Evolutionary conservation across 139 green algal species (phyloP).

Genomic region (Deuterostichococcus epilithicus): DNA sequence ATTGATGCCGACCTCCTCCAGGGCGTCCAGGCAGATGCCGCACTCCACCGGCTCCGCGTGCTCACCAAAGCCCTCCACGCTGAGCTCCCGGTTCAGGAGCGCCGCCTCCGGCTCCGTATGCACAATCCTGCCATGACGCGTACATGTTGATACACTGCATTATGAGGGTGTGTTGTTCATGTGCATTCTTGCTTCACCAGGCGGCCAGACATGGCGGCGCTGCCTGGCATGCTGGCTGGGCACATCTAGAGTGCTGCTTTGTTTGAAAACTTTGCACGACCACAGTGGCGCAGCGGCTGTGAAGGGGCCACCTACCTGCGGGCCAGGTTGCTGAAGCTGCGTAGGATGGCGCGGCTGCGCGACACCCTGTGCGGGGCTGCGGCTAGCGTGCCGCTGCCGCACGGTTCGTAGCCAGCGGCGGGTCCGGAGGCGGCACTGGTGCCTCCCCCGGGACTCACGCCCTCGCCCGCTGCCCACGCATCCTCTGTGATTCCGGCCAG

Average conservation of each 20-base stretch:
- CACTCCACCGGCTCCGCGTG: conserved; percentile 33
- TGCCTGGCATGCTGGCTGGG: too few species aligned
- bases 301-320: not conserved
- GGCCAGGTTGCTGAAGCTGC: not conserved
- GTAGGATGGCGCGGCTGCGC: not conserved
- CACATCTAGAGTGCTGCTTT: too few species aligned
- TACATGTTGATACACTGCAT: too few species aligned
- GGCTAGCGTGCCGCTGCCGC: not conserved
- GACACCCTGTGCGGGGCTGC: not conserved
- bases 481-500: not conserved
- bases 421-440: too few species aligned
- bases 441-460: too few species aligned
- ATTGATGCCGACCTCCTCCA: conserved; percentile 33
- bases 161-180: too few species aligned
- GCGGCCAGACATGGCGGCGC: too few species aligned
- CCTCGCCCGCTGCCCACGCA: too few species aligned
- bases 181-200: too few species aligned
- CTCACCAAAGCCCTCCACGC: conserved; percentile 23
- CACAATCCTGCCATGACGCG: not conserved
- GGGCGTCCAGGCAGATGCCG: conserved; percentile 49
- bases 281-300: too few species aligned
- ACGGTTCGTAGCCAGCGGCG: too few species aligned
- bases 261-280: too few species aligned
- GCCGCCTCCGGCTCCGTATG: not conserved
- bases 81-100: not conserved